Percentiles rank a stretch among this genome's conserved stretches.
phyloP scores from a whole-genome alignment of 2,329 filamentous ascomycete genomes.

The Claviceps purpurea region DNA sequence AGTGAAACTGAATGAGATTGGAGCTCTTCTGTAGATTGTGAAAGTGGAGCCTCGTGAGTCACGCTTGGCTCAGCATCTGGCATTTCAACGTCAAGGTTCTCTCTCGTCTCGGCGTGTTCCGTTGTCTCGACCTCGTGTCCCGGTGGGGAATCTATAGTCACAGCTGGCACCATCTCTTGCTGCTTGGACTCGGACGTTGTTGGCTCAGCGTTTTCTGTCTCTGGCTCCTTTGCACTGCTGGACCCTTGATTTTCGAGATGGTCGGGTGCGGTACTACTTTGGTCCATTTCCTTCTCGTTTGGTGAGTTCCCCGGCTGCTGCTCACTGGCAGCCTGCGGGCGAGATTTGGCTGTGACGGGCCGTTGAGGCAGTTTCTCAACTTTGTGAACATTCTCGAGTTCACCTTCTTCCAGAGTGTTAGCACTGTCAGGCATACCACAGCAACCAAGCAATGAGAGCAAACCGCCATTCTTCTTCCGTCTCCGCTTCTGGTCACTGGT shows the following conservation, averaged over 20 bases:
- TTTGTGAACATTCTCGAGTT: constrained; percentile 42
- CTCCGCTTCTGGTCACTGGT: constrained; percentile 37
- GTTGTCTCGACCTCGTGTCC: constrained; percentile 13
- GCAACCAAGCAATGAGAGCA: constrained; percentile 51
- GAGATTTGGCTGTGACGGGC: constrained; percentile 40
- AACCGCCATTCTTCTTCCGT: constrained; percentile 41
- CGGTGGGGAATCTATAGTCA: constrained; percentile 30
- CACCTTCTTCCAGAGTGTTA: constrained; percentile 37
- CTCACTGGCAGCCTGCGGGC: constrained; percentile 39
- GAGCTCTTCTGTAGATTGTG: constrained; percentile 24
- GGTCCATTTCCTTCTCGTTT: constrained; percentile 36
- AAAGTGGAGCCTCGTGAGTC: constrained; percentile 30
- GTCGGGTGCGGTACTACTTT: constrained; percentile 21
- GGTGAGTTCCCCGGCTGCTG: constrained; percentile 27
- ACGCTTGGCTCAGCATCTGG: constrained; percentile 44
- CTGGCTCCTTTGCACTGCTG: constrained; percentile 33
- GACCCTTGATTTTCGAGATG: constrained; percentile 30
- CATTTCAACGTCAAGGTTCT: constrained; percentile 55
- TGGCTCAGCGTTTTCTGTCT: constrained; percentile 23
- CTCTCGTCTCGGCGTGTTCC: constrained; percentile 22
- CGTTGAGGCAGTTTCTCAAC: constrained; percentile 42
- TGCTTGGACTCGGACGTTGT: constrained; percentile 36
- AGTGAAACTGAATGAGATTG: constrained; percentile 23
- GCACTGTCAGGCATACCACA: constrained; percentile 50
- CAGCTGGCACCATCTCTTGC: constrained; percentile 25